Evolutionary conservation across 805 yeast genomes (phyloP), one percentile per base, ranked within the genome.

Genomic region (Candida sithepensis): DNA sequence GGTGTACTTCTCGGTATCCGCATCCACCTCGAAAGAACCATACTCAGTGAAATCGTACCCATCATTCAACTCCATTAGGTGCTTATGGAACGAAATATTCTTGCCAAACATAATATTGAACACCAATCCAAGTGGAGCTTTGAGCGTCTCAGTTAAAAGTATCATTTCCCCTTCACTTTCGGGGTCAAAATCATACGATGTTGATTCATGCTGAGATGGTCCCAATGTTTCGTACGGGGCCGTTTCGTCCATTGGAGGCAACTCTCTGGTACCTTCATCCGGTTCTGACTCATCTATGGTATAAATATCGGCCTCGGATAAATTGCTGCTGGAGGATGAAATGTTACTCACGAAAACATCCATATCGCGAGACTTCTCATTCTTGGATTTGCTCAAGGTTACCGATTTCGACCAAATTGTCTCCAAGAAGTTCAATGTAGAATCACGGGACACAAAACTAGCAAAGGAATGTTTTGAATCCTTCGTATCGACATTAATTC

Each of bases 371-470:
- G 58, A 14, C 33, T 53, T 47, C 43, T 64, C 66, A 50, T 62
- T 48, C 22, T 53, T 55, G 10, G 57, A 38, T 37, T 54, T 49
- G 53, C 67, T 66, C 41, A 65, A 46, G n/a, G 64, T 54, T 6
- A 64, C 55, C 2, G 73, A 69, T 43, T 70, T 68, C 48, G 81
- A 78, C 96, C 96, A 88, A 12, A 85, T 71, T 4, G 81, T 74
- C 52, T 78, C 81, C 54, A 94, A 71, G 47, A 89, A 76, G 40
- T 83, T 85, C 55, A 78, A 78, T 0, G 96, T 84, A 7, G 82
- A 66, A 62, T 92, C 97, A 47, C 97, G 75, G 1, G 92, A 79
- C 6, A 88, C 70, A 60, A 92, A 90, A 46, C 96, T 88, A 13
- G 96, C 97, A 72, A 92, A 91, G 18, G 81, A 80, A 57, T 89